phyloP scores from a whole-genome alignment of 2,329 filamentous ascomycete species.

The Emergomyces pasteurianus region DNA sequence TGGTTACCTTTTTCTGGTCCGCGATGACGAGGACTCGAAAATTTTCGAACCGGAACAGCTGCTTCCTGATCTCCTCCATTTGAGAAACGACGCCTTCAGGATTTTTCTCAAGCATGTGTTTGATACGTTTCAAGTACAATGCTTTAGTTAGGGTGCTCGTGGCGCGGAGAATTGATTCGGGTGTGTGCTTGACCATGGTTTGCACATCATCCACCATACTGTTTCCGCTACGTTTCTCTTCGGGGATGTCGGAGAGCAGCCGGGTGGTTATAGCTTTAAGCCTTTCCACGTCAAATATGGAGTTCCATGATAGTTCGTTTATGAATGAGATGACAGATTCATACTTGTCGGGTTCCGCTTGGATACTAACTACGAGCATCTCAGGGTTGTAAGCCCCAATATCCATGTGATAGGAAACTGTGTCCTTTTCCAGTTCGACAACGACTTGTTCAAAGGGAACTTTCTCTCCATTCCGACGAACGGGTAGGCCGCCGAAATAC shows the following conservation, averaged over 20 bases:
- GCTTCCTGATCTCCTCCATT: constrained; percentile 63
- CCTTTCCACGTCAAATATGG: constrained; percentile 67
- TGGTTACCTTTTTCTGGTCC: constrained; percentile 59
- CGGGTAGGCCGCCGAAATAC: constrained; percentile 90
- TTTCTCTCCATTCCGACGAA: constrained; percentile 60
- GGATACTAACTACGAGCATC: constrained; percentile 67
- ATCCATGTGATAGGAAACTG: constrained; percentile 67
- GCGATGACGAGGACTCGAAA: constrained; percentile 75
- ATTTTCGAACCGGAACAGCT: constrained; percentile 73
- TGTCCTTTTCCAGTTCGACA: constrained; percentile 80
- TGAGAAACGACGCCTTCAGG: constrained; percentile 63
- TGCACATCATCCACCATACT: constrained; percentile 51
- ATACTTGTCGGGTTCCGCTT: constrained; percentile 83
- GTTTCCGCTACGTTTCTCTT: constrained; percentile 72
- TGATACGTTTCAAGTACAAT: constrained; percentile 74
- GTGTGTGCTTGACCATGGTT: constrained; percentile 68
- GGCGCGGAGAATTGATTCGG: constrained; percentile 63
- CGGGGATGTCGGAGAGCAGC: constrained; percentile 80
- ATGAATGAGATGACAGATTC: constrained; percentile 71
- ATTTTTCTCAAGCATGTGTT: constrained; percentile 65
- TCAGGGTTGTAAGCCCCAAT: constrained; percentile 59
- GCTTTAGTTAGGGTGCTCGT: constrained; percentile 75
- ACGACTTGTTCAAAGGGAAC: constrained; percentile 88
- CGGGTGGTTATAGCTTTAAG: constrained; percentile 58
- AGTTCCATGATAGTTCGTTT: constrained; percentile 73